Conservation (phyloP, 768 basidiomycete species). For the Kockovaella imperatae region DNA sequence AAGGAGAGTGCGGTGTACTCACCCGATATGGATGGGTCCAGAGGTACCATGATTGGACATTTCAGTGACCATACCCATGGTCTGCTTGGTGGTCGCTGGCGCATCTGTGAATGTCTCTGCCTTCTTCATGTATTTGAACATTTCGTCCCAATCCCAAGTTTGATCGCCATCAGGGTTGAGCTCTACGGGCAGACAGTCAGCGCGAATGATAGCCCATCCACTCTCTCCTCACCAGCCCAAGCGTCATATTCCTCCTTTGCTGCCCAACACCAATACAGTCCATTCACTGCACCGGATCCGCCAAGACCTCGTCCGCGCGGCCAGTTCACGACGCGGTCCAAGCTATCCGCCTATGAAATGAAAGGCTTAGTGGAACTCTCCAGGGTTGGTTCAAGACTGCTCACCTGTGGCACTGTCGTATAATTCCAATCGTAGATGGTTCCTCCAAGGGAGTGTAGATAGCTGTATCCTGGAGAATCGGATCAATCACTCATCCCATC, state of each 20-base stretch:
- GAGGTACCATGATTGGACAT: slow-evolving; percentile 50
- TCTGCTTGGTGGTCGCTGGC: slow-evolving; percentile 43
- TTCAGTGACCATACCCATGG: slow-evolving; percentile 50
- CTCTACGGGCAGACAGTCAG: slow-evolving; percentile 46
- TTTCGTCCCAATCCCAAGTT: slow-evolving; percentile 38
- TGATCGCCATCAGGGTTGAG: slow-evolving; percentile 36
- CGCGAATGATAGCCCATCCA: slow-evolving; percentile 24
- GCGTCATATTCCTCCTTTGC: slow-evolving; percentile 26
- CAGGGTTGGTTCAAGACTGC: too few relatives aligned
- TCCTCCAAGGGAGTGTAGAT: background rate
- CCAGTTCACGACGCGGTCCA: slow-evolving; percentile 46
- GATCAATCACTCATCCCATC: background rate
- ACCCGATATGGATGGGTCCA: slow-evolving; percentile 55
- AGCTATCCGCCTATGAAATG: slow-evolving; percentile 14
- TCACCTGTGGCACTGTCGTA: background rate
- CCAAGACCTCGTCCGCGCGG: slow-evolving; percentile 62
- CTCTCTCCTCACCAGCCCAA: slow-evolving; percentile 26
- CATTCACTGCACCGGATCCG: slow-evolving; percentile 63
- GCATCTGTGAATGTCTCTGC: slow-evolving; percentile 58
- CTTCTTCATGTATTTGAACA: slow-evolving; percentile 40
- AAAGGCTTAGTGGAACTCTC: background rate
- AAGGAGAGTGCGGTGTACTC: slow-evolving; percentile 13
- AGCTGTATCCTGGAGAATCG: background rate
- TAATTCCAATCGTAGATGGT: background rate
- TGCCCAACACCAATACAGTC: slow-evolving; percentile 52